Conservation (phyloP, 2,329 filamentous ascomycete genomes). For the Acephala macrosclerotiorum region DNA sequence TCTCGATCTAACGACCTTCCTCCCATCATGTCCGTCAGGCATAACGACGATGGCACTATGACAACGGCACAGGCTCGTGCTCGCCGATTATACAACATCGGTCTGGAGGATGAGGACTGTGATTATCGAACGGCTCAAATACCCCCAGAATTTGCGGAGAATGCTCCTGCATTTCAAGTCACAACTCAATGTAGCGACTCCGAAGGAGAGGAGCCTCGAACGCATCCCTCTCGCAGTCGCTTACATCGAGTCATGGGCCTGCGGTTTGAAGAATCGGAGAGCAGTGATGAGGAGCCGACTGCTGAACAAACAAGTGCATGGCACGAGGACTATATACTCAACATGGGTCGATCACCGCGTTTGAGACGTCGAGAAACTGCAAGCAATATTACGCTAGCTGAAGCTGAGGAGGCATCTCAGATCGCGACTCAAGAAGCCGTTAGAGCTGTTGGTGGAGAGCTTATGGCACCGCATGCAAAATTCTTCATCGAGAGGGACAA, state of each 20-base stretch:
- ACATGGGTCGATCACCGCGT: constrained; percentile 23
- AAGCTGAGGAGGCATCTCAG: constrained; percentile 46
- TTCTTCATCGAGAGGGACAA: constrained; percentile 87
- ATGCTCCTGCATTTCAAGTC: constrained; percentile 58
- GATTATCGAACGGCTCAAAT: constrained; percentile 61
- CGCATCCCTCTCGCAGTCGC: constrained; percentile 43
- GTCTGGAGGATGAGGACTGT: constrained; percentile 44
- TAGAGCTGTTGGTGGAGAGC: constrained; percentile 62
- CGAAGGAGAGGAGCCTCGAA: constrained; percentile 51
- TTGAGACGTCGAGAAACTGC: constrained; percentile 40
- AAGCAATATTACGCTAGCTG: constrained; percentile 43
- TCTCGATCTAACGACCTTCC: constrained; percentile 43
- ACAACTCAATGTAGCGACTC: constrained; percentile 68
- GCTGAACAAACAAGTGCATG: constrained; percentile 26
- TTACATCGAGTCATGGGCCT: constrained; percentile 62
- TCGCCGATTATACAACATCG: constrained; percentile 54
- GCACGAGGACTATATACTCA: constrained; percentile 34
- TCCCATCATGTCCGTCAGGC: constrained; percentile 59
- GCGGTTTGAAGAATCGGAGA: constrained; percentile 56
- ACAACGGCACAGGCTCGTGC: constrained; percentile 53
- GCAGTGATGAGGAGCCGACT: constrained; percentile 33
- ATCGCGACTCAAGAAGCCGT: constrained; percentile 64
- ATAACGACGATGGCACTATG: constrained; percentile 58
- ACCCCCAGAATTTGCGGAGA: constrained; percentile 60
- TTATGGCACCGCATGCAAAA: constrained; percentile 76